Percentiles rank a stretch among this genome's conserved stretches.
Evolutionary conservation across 2,329 filamentous ascomycete species (phyloP).

Genomic region (Remersonia thermophila): DNA sequence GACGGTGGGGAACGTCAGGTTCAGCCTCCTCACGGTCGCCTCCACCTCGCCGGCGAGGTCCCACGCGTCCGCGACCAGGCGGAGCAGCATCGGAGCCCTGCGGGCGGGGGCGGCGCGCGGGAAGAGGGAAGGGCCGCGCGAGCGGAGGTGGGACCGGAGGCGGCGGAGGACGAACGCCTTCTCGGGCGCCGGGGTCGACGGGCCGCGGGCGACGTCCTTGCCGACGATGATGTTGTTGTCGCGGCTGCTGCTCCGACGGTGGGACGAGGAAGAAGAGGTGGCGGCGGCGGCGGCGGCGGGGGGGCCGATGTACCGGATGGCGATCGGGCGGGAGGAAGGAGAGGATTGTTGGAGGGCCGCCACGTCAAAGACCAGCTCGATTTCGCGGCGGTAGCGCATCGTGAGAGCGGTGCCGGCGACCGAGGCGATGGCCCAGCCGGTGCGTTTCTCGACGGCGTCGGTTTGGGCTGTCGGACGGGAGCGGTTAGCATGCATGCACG

Average conservation of each 20-base stretch:
- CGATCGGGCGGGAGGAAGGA: constrained; percentile 37
- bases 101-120: constrained; percentile 31
- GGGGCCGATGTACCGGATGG: constrained; percentile 52
- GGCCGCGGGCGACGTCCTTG: constrained; percentile 39
- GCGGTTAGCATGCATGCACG: background rate
- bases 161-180: constrained; percentile 65
- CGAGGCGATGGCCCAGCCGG: constrained; percentile 62
- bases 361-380: constrained; percentile 62
- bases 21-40: constrained; percentile 48
- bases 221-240: no score
- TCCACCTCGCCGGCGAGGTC: constrained; percentile 47
- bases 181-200: constrained; percentile 47
- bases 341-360: constrained; percentile 43
- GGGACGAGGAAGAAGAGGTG: background rate
- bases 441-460: constrained; percentile 48
- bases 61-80: constrained; percentile 55
- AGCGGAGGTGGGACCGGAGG: constrained; percentile 49
- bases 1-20: constrained; percentile 51
- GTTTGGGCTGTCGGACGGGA: constrained; percentile 47
- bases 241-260: constrained; percentile 24
- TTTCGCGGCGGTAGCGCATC: constrained; percentile 59
- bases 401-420: constrained; percentile 52
- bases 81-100: constrained; percentile 40
- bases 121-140: no score
- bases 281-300: constrained; percentile 34